A percentile compares a stretch with the other conserved stretches of the same genome.
Evolutionary conservation across 2,329 filamentous ascomycete species (phyloP).

Genomic region (Capronia epimyces): DNA sequence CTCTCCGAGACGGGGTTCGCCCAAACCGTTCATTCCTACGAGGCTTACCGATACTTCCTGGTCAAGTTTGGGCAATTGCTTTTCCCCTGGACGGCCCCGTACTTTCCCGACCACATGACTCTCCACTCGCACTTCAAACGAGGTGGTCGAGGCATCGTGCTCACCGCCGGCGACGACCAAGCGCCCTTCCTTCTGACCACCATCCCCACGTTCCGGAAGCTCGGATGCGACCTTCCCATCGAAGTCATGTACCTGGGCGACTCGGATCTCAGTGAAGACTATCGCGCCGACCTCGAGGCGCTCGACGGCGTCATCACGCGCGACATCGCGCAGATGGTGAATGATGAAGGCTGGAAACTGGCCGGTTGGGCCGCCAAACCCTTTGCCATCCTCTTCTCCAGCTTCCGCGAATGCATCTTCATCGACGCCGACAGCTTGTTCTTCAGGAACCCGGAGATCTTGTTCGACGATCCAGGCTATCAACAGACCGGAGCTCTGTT

Average conservation of each 20-base stretch:
- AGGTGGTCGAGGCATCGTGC: conserved; percentile 42
- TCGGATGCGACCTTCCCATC: conserved; percentile 28
- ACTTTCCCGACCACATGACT: conserved; percentile 44
- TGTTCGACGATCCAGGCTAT: conserved; percentile 44
- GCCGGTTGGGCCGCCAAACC: conserved; percentile 46
- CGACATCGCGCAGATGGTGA: conserved; percentile 43
- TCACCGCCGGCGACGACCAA: conserved; percentile 43
- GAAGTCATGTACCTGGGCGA: conserved; percentile 38
- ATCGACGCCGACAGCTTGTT: conserved; percentile 46
- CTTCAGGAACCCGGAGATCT: conserved; percentile 39
- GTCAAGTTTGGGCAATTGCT: conserved; percentile 37
- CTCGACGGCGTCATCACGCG: conserved; percentile 42
- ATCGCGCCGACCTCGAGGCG: conserved; percentile 40
- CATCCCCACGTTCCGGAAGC: conserved; percentile 32
- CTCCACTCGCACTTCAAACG: conserved; percentile 41
- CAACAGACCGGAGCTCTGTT: conserved; percentile 42
- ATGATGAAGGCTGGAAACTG: conserved; percentile 42
- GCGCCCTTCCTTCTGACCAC: conserved; percentile 42
- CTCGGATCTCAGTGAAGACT: conserved; percentile 41
- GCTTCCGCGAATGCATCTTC: conserved; percentile 46
- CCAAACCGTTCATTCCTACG: conserved; percentile 39
- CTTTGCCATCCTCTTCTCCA: conserved; percentile 44
- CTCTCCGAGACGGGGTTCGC: conserved; percentile 28
- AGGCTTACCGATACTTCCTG: conserved; percentile 40
- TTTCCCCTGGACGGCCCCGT: conserved; percentile 35